phyloP scores from a whole-genome alignment of 441 rosid genomes.

The Brassica hybrid region DNA sequence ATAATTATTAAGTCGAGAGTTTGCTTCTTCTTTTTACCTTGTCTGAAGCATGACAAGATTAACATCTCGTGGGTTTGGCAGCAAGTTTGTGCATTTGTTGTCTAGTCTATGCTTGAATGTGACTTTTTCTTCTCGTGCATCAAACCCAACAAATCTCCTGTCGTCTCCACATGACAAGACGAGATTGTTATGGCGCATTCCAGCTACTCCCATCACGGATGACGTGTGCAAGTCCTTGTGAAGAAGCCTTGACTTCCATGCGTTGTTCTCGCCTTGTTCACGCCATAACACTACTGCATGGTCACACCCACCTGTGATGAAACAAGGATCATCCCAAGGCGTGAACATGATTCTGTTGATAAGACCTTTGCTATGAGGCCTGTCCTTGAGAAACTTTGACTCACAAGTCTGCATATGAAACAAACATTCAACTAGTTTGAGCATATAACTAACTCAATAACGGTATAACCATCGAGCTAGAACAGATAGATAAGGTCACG shows the following conservation, averaged over 20 bases:
- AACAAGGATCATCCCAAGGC: constrained; percentile 66
- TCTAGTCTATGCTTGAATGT: constrained; percentile 44
- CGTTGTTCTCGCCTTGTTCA: no score
- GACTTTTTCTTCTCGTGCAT: no score
- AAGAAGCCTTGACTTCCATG: no score
- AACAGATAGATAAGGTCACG: no score
- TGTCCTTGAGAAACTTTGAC: constrained; percentile 64
- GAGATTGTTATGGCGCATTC: no score
- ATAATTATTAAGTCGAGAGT: background rate
- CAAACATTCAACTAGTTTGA: background rate
- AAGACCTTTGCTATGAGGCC: constrained; percentile 87
- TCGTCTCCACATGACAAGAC: no score
- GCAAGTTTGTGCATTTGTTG: constrained; percentile 88
- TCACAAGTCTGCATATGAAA: constrained; percentile 59
- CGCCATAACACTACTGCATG: no score
- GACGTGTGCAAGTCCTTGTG: no score
- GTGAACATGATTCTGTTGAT: constrained; percentile 76
- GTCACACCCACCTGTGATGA: no score
- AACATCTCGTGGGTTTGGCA: constrained; percentile 87
- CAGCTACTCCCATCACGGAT: no score
- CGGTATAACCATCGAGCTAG: background rate
- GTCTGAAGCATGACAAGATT: constrained; percentile 92
- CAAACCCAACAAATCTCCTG: no score
- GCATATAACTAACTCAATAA: constrained; percentile 6
- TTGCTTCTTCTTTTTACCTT: constrained; percentile 53